Percentiles rank a stretch among this genome's conserved stretches.
Conservation (phyloP, 108 stramenopile species). For the Cyclotella distinguenda region DNA sequence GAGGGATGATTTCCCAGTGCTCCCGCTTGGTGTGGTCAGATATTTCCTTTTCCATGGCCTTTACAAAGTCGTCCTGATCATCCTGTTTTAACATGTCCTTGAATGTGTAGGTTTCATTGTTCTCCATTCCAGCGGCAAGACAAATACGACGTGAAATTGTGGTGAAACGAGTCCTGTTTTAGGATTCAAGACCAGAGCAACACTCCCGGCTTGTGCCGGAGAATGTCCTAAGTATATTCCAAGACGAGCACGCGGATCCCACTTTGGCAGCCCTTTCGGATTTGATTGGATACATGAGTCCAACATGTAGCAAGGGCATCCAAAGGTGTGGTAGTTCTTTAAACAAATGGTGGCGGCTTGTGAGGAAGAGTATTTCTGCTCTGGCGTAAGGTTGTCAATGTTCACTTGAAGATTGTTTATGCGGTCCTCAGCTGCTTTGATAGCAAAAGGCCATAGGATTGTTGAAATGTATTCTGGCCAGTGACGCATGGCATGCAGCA, state of each 20-base stretch:
- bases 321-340: constrained; percentile 16
- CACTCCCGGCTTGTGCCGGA: constrained; percentile 6
- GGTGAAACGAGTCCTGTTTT: constrained; percentile 13
- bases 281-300: constrained; percentile 13
- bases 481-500: no score
- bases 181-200: constrained; percentile 20
- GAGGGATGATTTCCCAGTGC: constrained; percentile 10
- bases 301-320: constrained; percentile 33
- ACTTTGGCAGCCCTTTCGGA: constrained; percentile 17
- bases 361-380: neutral
- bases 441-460: constrained; percentile 37
- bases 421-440: neutral
- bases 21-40: neutral
- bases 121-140: constrained; percentile 7
- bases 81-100: constrained; percentile 2
- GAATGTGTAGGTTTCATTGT: constrained; percentile 9
- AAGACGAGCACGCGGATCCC: constrained; percentile 18
- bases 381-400: neutral
- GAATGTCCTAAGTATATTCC: constrained; percentile 25
- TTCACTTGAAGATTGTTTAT: neutral
- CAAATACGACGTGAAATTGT: constrained; percentile 11
- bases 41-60: constrained; percentile 4
- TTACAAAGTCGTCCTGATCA: constrained; percentile 6
- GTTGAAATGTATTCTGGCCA: constrained; percentile 29
- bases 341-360: neutral